Conservation (phyloP, 2,329 filamentous ascomycete species). For the Aspergillus neotritici region DNA sequence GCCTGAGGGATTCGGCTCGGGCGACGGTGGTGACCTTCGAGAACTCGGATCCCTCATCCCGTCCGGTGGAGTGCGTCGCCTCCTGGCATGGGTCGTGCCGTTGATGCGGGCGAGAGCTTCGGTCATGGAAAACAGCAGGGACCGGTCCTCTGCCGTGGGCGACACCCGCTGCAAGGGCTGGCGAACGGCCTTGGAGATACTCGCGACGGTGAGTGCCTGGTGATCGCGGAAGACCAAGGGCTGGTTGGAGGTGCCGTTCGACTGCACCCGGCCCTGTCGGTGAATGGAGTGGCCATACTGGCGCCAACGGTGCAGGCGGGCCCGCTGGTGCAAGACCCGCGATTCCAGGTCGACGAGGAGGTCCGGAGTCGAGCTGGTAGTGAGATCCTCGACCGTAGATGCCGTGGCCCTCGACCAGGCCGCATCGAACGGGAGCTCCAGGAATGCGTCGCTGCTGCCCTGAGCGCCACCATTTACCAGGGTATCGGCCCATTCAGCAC, state of each 20-base stretch:
- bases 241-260: constrained; percentile 7
- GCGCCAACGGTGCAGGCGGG: constrained; percentile 67
- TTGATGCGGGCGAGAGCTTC: constrained; percentile 29
- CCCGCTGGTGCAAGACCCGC: constrained; percentile 61
- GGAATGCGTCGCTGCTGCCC: constrained; percentile 54
- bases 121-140: constrained; percentile 31
- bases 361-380: constrained; percentile 21
- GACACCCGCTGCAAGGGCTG: constrained; percentile 21
- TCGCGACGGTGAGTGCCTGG: constrained; percentile 34
- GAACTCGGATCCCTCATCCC: not conserved
- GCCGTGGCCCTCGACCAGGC: constrained; percentile 65
- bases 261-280: constrained; percentile 11
- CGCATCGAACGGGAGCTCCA: constrained; percentile 61
- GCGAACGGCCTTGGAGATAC: constrained; percentile 30
- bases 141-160: constrained; percentile 25
- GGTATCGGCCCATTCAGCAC: constrained; percentile 65
- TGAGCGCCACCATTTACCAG: constrained; percentile 62
- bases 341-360: constrained; percentile 63
- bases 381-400: constrained; percentile 45
- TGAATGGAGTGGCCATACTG: constrained; percentile 50
- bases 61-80: not conserved
- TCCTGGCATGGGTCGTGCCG: constrained; percentile 13
- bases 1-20: constrained; percentile 1
- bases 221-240: constrained; percentile 32
- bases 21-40: not conserved